A percentile compares a stretch with the other conserved stretches of the same genome.
Conservation (phyloP, 1,284 basidiomycete species). For the Taiwanofungus camphoratus region DNA sequence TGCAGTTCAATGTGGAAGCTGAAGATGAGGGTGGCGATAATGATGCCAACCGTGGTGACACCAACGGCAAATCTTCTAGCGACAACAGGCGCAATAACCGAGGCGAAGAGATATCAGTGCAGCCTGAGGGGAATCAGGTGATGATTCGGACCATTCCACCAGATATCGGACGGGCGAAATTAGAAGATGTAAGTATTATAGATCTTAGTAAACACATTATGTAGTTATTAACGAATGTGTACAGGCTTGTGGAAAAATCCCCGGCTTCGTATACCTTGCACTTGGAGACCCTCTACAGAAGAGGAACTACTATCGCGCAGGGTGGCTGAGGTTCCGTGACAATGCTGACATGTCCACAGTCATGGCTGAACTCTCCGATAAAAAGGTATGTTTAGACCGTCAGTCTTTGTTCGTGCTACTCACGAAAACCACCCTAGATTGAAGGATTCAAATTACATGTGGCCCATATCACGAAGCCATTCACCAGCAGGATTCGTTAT, state of each 20-base stretch:
- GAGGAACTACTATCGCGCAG: slow-evolving; percentile 86
- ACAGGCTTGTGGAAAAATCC: slow-evolving; percentile 61
- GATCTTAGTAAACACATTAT: not conserved
- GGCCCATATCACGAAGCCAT: slow-evolving; percentile 74
- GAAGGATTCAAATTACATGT: slow-evolving; percentile 92
- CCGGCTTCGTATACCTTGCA: slow-evolving; percentile 77
- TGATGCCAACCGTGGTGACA: slow-evolving; percentile 46
- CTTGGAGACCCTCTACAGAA: slow-evolving; percentile 87
- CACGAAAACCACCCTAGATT: slow-evolving; percentile 48
- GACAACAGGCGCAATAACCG: slow-evolving; percentile 45
- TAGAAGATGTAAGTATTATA: slow-evolving; percentile 71
- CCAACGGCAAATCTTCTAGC: slow-evolving; percentile 48
- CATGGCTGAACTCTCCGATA: slow-evolving; percentile 70
- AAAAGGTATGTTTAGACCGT: slow-evolving; percentile 54
- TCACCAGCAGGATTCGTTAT: slow-evolving; percentile 70
- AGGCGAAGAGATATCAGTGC: slow-evolving; percentile 72
- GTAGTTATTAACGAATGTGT: slow-evolving; percentile 9
- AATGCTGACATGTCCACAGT: slow-evolving; percentile 76
- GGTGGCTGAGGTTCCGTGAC: slow-evolving; percentile 83
- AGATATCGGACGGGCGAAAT: slow-evolving; percentile 78
- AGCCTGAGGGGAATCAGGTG: slow-evolving; percentile 80
- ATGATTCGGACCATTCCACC: slow-evolving; percentile 93
- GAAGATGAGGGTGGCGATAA: slow-evolving; percentile 66
- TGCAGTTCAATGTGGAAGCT: slow-evolving; percentile 58
- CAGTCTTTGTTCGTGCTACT: not conserved